Evolutionary conservation across 257 asterid species (phyloP).

Genomic region (Solanum clarkiae): DNA sequence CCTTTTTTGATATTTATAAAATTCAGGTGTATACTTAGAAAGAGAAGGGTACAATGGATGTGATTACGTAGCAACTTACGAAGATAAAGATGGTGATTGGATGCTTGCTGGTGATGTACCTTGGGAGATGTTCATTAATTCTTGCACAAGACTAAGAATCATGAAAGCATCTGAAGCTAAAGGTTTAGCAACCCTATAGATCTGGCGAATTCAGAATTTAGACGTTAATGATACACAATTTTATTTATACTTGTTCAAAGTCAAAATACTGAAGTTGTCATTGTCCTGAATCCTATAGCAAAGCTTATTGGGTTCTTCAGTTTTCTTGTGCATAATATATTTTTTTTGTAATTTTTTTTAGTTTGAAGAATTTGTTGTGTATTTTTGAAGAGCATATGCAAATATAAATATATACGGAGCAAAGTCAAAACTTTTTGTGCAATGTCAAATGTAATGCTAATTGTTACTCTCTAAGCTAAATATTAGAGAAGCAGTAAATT

Average conservation of each 20-base stretch:
- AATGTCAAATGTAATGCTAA: not conserved
- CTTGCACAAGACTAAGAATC: constrained; percentile 74
- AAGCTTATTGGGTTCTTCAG: not conserved
- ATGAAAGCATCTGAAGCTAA: constrained; percentile 74
- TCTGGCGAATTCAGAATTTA: not conserved
- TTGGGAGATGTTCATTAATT: constrained; percentile 75
- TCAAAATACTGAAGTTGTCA: not conserved
- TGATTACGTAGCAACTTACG: constrained; percentile 64
- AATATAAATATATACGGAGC: not conserved
- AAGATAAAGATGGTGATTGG: constrained; percentile 97
- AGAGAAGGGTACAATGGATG: constrained; percentile 68
- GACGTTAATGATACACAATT: not conserved
- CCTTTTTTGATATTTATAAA: not conserved
- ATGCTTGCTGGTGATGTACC: constrained; percentile 97
- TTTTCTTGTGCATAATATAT: not conserved
- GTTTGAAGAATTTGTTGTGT: not conserved
- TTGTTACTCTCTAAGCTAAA: not conserved
- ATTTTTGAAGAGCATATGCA: not conserved
- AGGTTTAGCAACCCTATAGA: constrained; percentile 21
- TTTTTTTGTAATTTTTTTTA: not conserved
- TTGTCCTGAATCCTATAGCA: not conserved
- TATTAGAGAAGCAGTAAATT: not conserved
- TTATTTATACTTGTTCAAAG: not conserved
- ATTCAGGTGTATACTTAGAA: constrained; percentile 51
- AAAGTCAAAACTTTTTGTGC: not conserved